phyloP scores from a whole-genome alignment of 2,329 filamentous ascomycete genomes.

The Amylocarpus encephaloides region DNA sequence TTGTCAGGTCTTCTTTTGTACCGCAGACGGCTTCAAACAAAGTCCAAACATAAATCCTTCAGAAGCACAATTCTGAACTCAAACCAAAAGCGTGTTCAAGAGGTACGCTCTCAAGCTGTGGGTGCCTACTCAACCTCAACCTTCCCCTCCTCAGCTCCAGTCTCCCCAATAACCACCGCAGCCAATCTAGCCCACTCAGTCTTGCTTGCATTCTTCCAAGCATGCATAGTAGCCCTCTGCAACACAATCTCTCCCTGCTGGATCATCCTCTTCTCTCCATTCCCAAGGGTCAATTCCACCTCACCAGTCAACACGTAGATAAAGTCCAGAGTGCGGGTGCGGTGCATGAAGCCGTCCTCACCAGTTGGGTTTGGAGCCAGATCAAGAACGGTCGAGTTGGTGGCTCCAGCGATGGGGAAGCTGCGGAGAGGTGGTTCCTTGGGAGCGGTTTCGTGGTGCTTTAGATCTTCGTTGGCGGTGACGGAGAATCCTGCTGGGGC shows the following conservation, averaged over 20 bases:
- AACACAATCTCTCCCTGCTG: conserved; percentile 35
- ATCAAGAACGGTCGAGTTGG: conserved; percentile 1
- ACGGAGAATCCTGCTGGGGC: conserved; percentile 7
- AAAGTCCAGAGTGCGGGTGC: conserved; percentile 37
- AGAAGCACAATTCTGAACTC: too few species aligned
- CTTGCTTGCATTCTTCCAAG: conserved; percentile 31
- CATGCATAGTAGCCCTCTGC: conserved; percentile 38
- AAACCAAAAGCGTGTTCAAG: too few species aligned
- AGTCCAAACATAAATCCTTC: too few species aligned
- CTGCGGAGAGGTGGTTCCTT: background rate
- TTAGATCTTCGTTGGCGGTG: conserved; percentile 7
- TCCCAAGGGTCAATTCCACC: conserved; percentile 34
- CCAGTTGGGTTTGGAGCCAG: conserved; percentile 11
- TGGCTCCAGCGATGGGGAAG: conserved; percentile 9
- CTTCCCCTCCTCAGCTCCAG: conserved; percentile 13
- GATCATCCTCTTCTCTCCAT: conserved; percentile 35
- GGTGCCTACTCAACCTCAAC: conserved; percentile 1
- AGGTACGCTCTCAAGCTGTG: too few species aligned
- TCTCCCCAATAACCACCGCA: conserved; percentile 9
- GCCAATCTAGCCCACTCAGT: conserved; percentile 14
- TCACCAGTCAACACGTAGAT: conserved; percentile 34
- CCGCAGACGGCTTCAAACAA: too few species aligned
- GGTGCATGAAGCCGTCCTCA: conserved; percentile 32
- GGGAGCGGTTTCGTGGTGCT: conserved; percentile 3
- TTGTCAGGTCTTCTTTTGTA: too few species aligned